These are phyloP conservation scores for Didymella glomerata DNA, from an alignment of 2,329 filamentous ascomycete species.

Conservation along the genomic window DNA sequence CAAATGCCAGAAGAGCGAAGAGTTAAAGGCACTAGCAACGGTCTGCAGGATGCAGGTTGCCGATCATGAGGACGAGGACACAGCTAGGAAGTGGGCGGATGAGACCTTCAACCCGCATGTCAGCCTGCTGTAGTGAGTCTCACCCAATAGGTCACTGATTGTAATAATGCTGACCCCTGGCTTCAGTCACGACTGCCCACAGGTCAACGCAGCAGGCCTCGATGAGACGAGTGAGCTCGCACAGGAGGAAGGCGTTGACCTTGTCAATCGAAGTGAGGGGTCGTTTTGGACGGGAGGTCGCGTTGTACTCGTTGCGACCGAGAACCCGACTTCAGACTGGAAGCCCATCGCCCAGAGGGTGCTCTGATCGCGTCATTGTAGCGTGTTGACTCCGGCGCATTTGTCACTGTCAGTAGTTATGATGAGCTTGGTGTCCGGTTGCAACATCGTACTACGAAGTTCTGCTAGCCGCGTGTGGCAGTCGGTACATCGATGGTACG, in stretches of 20 bases:
- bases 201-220: constrained; percentile 33
- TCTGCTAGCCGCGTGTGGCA: constrained; percentile 4
- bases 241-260: constrained; percentile 33
- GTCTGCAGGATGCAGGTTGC: constrained; percentile 40
- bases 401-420: not conserved
- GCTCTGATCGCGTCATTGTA: constrained; percentile 30
- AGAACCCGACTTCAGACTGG: constrained; percentile 51
- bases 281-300: constrained; percentile 47
- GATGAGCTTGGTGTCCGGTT: constrained; percentile 2
- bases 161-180: constrained; percentile 5
- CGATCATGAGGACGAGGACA: constrained; percentile 32
- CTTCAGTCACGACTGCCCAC: constrained; percentile 39
- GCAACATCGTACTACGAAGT: not conserved
- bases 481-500: constrained; percentile 1
- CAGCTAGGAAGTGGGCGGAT: constrained; percentile 43
- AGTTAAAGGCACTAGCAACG: constrained; percentile 40
- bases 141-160: not conserved
- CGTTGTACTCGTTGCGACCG: constrained; percentile 53
- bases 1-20: constrained; percentile 42
- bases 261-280: constrained; percentile 28
- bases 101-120: constrained; percentile 51
- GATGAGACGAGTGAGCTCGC: constrained; percentile 33
- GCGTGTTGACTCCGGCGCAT: not conserved
- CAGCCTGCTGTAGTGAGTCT: constrained; percentile 54
- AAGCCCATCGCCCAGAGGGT: constrained; percentile 43